Evolutionary conservation across 2,329 filamentous ascomycete species (phyloP), one percentile per base, ranked within the genome.

Genomic region (Botrytis paeoniae): DNA sequence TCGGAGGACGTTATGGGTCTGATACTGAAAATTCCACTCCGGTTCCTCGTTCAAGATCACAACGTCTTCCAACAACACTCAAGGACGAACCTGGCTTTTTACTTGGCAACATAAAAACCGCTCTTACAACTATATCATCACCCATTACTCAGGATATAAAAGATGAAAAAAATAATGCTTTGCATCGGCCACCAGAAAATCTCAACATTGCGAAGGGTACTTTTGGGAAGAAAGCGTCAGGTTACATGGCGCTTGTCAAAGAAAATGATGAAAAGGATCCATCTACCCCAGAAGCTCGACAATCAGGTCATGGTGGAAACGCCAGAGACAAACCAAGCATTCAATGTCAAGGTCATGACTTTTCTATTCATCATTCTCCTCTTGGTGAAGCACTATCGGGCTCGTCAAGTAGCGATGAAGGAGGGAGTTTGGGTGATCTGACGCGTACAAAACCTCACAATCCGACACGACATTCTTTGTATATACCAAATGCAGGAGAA

Each of bases 331-430:
- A 48, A 29, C 59, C 61, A 54, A 71, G 39, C 29, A 20, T 54
- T 51, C 61, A n/a, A 64, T 39, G 39, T 63, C 54, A 45, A 43
- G 41, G 39, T 14, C 60, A 72, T 51, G 69, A 59, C 37, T 70
- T 68, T 20, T 70, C 74, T 10, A 66, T 72, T 41, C 68, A 74
- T 63, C 64, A 71, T 65, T 70, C 64, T 9, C 72, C 54, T 32
- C 60, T 71, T 32, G 69, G 51, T n/a, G 71, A 71, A 32, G 63
- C 63, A 64, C 73, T 43, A 25, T 73, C 69, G 4, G 70, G 71
- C 10, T 73, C 69, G 16, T 61, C 37, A 61, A 75, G 48, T 37
- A 70, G 70, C 35, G 18, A 66, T 62, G 37, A 59, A n/a, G 37
- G 73, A 14, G 72, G 54, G 22, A 51, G 71, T 37, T n/a, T 59